A percentile compares a stretch with the other conserved stretches of the same genome.
Evolutionary conservation across 805 yeast genomes (phyloP).

Genomic region (Saturnispora saitoi): DNA sequence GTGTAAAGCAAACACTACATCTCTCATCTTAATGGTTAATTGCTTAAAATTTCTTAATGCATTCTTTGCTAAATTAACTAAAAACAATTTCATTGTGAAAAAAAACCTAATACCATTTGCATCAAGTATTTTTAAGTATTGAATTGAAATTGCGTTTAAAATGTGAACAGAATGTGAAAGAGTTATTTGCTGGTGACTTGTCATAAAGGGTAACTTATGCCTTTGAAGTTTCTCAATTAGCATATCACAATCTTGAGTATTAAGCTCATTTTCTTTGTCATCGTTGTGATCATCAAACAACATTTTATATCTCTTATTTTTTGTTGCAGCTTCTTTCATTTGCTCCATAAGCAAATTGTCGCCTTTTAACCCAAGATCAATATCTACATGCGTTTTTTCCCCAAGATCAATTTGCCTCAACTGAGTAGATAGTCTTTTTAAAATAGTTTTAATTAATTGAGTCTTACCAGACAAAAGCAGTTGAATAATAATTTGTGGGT

Average conservation of each 20-base stretch:
- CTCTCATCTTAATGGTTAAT: constrained; percentile 59
- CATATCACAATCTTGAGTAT: constrained; percentile 28
- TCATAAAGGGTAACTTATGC: constrained; percentile 65
- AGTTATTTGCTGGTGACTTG: constrained; percentile 88
- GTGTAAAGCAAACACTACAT: constrained; percentile 80
- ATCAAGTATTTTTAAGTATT: constrained; percentile 39
- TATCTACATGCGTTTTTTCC: constrained; percentile 14
- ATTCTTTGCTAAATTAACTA: constrained; percentile 31
- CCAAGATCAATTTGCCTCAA: constrained; percentile 47
- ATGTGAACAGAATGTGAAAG: constrained; percentile 62
- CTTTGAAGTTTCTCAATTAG: constrained; percentile 54
- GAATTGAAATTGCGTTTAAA: constrained; percentile 44
- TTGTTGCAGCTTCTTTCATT: background rate
- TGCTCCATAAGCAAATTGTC: constrained; percentile 1
- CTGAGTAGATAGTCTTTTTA: constrained; percentile 43
- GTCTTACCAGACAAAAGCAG: constrained; percentile 54
- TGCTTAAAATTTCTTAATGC: background rate
- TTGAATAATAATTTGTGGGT: constrained; percentile 82
- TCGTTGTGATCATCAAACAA: background rate
- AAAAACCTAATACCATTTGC: constrained; percentile 63
- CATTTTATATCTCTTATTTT: background rate
- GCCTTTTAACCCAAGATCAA: constrained; percentile 18
- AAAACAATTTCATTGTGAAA: constrained; percentile 61
- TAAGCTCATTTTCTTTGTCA: constrained; percentile 18
- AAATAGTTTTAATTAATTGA: constrained; percentile 45